Evolutionary conservation across 108 stramenopile species (phyloP), one percentile per base, ranked within the genome.

Genomic region (Parietichytrium sp.): DNA sequence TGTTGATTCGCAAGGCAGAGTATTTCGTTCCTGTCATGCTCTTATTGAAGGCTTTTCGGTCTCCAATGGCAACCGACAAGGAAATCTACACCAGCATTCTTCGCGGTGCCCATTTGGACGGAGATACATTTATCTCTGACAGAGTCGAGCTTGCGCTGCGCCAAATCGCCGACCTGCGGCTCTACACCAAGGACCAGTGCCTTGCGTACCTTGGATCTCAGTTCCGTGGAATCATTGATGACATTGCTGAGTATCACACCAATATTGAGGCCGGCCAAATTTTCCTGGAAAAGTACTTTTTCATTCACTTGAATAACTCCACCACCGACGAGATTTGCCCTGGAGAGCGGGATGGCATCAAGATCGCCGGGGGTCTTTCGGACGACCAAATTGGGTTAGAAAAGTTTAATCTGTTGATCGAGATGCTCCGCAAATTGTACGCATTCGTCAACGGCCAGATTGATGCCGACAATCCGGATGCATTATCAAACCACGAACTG

Each of bases 391-490:
- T 50, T 80, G 94, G 49, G 82, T 83, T 83, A 16, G 96, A 96
- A 88, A 99, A 99, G 86, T 86, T 95, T 30, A 95, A 97, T 81
- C 90, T 91, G 54, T 85, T 96, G 33, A 81, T 94, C n/a, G 84
- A 94, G 61, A 86, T 94, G 87, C 79, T 96, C 29, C 86, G 96
- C 52, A 97, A 97, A 84, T 88, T 99, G 26, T 96, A 94, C 85
- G 78, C 95, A 10, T 96, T 99, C 83, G 98, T 93, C 8, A 93
- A 93, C 29, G 96, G 96, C 1, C 88, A 93, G 49, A 96, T 96
- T 79, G 92, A 90, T 12, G 93, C 91, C n/a, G 98, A 99, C 89
- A 97, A 96, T 55, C 89, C 96, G 3, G 98, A 99, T 87, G 93
- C 94, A 3, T 84, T 97, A 30, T 92, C 92, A 81, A 97, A 98